Evolutionary conservation across 495 filamentous ascomycete species (phyloP), one percentile per base, ranked within the genome.

Genomic region (Trichocladium antarcticum): DNA sequence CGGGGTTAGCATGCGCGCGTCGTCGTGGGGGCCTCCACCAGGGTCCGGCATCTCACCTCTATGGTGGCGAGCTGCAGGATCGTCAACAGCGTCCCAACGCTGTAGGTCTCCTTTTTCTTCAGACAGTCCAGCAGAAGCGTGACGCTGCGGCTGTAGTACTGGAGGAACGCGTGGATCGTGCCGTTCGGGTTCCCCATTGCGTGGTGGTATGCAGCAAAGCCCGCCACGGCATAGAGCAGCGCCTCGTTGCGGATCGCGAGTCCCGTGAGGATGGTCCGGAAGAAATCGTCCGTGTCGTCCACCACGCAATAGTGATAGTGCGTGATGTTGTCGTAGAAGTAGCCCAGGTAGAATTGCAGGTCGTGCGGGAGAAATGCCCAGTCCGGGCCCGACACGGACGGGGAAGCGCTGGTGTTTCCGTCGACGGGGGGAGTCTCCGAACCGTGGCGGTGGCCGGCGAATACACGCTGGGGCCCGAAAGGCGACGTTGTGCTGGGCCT

Each of bases 51-150:
- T 39, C 70, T 62, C 74, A 95, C 90, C 80, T 98, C 92, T 51
- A 95, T 88, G 7, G 82, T 89, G 37, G 89, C 89, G 35, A 97
- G 79, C 53, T 96, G 88, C 35, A 98, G 70, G 31, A 98, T 90
- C 6, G 89, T 93, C 45, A 95, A 67, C 29, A 98, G 63, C 10
- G 82, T 95, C n/a, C 83, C 78, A 29, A 83, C 72, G 34, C 57
- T 83, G 56, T 86, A 83, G 50, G 74, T 77, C 52, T 85, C 81
- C 37, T 77, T 78, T 20, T 74, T 82, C 34, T 75, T 75, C 36
- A 97, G 63, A 10, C 81, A 89, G 41, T 73, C 73, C 10, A 90
- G 74, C 24, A 98, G 74, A 12, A 87, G 62, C 17, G 74, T 79
- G 24, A 98, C 80, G 5, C 90, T 88, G 61, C 78, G 81, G 63